Evolutionary conservation across 2,329 filamentous ascomycete genomes (phyloP).

Genomic region (Thyridium curvatum): DNA sequence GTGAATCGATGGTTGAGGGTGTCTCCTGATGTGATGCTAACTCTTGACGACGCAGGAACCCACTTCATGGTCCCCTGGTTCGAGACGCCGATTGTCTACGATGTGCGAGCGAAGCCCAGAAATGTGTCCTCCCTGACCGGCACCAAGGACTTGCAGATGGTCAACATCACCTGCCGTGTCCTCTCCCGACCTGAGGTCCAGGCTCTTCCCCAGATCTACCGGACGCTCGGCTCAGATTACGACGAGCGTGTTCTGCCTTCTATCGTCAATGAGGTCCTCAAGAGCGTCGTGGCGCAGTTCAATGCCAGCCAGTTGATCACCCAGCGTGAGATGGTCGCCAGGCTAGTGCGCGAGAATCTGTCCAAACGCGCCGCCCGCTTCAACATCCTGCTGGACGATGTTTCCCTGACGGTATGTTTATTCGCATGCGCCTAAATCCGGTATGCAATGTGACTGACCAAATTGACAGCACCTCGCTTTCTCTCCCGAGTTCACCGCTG

Average conservation of each 20-base stretch:
- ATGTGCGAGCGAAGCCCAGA: conserved; percentile 94
- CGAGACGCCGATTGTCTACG: conserved; percentile 93
- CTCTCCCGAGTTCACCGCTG: conserved; percentile 67
- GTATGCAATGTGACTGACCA: neutral
- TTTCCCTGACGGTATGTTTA: conserved; percentile 77
- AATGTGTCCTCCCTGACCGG: conserved; percentile 96
- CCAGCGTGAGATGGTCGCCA: conserved; percentile 93
- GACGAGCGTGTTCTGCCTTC: conserved; percentile 95
- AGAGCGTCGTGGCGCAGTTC: conserved; percentile 98
- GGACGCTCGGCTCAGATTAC: conserved; percentile 91
- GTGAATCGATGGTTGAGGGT: neutral
- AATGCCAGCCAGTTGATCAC: conserved; percentile 98
- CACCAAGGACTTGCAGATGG: conserved; percentile 99
- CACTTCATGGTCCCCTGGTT: conserved; percentile 95
- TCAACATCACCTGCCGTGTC: conserved; percentile 99
- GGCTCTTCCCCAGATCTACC: conserved; percentile 92
- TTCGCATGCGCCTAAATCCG: no score
- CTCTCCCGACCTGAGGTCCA: conserved; percentile 84
- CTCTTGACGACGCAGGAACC: conserved; percentile 55
- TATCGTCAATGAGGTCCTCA: conserved; percentile 97
- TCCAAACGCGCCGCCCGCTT: conserved; percentile 87
- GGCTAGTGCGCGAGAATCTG: conserved; percentile 87
- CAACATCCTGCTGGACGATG: conserved; percentile 96
- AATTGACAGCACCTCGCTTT: conserved; percentile 58
- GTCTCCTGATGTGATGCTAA: conserved; percentile 12